Conservation (phyloP, 1,139 yeast species). For the Yamadazyma triangularis region DNA sequence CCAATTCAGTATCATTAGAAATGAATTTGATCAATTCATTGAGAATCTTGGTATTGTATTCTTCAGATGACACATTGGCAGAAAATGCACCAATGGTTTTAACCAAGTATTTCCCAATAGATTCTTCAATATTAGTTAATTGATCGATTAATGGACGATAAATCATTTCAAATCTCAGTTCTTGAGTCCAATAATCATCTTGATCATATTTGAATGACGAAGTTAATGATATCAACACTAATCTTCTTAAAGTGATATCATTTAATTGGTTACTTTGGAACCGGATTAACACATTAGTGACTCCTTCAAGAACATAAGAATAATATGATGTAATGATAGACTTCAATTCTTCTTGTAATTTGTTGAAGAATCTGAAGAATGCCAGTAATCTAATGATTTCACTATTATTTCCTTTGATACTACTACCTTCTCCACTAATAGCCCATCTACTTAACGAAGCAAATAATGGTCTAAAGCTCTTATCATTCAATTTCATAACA, state of each 20-base stretch:
- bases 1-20: constrained; percentile 28
- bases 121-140: constrained; percentile 59
- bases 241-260: constrained; percentile 62
- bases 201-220: constrained; percentile 84
- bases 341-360: constrained; percentile 76
- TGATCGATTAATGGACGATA: constrained; percentile 61
- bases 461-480: constrained; percentile 87
- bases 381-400: constrained; percentile 59
- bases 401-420: constrained; percentile 25
- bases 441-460: constrained; percentile 93
- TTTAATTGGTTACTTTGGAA: constrained; percentile 34
- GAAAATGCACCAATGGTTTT: constrained; percentile 78
- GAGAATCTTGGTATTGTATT: constrained; percentile 57
- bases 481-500: constrained; percentile 90
- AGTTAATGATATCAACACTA: constrained; percentile 65
- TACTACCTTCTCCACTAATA: constrained; percentile 70
- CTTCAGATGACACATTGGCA: constrained; percentile 70
- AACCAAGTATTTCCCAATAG: constrained; percentile 72
- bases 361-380: constrained; percentile 83
- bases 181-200: constrained; percentile 92
- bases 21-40: constrained; percentile 34
- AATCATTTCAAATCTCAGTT: constrained; percentile 74
- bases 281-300: constrained; percentile 48
- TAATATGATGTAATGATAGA: constrained; percentile 85
- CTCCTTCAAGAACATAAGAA: constrained; percentile 78